phyloP scores from a whole-genome alignment of 768 basidiomycete genomes.

The Pleurotus eryngii region DNA sequence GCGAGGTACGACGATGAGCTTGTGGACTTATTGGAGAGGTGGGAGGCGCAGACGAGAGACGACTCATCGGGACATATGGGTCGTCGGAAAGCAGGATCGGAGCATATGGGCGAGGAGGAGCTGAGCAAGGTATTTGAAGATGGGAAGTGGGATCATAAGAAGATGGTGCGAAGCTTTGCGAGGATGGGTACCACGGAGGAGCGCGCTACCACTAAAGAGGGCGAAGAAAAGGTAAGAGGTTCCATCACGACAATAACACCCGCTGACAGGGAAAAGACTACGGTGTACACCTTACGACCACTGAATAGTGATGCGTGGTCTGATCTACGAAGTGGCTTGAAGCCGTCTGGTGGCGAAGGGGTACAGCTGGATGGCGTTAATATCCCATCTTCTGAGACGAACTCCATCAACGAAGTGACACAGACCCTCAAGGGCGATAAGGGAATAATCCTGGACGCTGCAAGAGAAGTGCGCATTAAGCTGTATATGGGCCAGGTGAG shows the following conservation, averaged over 20 bases:
- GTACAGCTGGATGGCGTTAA: constrained; percentile 22
- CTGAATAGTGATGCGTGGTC: constrained; percentile 43
- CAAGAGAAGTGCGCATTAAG: constrained; percentile 68
- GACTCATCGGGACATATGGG: constrained; percentile 33
- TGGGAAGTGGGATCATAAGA: constrained; percentile 65
- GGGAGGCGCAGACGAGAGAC: constrained; percentile 55
- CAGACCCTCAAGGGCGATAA: constrained; percentile 16
- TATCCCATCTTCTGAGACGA: constrained; percentile 36
- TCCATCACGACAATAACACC: neutral
- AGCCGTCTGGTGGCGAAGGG: constrained; percentile 12
- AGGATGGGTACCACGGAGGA: constrained; percentile 44
- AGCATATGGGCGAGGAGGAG: constrained; percentile 31
- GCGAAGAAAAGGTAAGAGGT: constrained; percentile 29
- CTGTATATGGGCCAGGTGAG: constrained; percentile 68
- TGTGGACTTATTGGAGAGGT: constrained; percentile 56
- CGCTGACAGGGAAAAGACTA: constrained; percentile 24
- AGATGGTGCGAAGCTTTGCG: constrained; percentile 80
- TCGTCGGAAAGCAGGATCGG: constrained; percentile 28
- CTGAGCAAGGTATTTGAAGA: constrained; percentile 43
- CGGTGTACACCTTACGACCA: constrained; percentile 44
- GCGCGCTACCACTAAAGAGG: constrained; percentile 24
- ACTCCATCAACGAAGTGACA: constrained; percentile 41
- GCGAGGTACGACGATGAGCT: constrained; percentile 79
- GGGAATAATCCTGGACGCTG: constrained; percentile 62
- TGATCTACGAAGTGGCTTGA: constrained; percentile 32